A percentile compares a stretch with the other conserved stretches of the same genome.
Evolutionary conservation across 1,284 basidiomycete genomes (phyloP).

Genomic region (Boletus semigastroideus): DNA sequence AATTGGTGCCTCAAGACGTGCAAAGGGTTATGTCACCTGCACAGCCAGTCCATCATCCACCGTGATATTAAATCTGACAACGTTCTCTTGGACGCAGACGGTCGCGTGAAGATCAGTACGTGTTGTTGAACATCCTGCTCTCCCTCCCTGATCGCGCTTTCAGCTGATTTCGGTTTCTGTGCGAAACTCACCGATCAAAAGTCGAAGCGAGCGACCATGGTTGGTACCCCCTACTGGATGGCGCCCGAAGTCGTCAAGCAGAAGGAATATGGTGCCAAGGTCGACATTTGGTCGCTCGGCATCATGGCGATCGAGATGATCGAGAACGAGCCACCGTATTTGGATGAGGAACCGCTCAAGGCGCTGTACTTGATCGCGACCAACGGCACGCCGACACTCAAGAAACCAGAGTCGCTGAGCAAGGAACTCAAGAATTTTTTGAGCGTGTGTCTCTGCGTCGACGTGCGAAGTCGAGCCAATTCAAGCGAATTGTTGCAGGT

Average conservation of each 20-base stretch:
- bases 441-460: conserved; percentile 95
- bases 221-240: conserved; percentile 99
- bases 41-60: conserved; percentile 94
- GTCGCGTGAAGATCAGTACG: conserved; percentile 96
- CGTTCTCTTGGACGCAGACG: conserved; percentile 88
- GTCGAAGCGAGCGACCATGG: conserved; percentile 98
- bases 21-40: conserved; percentile 91
- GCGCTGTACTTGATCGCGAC: conserved; percentile 97
- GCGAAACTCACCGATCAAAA: conserved; percentile 98
- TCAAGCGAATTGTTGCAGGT: conserved; percentile 91
- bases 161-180: conserved; percentile 98
- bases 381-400: conserved; percentile 96
- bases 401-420: conserved; percentile 92
- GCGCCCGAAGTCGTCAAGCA: conserved; percentile 99
- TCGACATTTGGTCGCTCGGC: conserved; percentile 98
- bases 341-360: conserved; percentile 97
- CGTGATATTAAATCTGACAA: conserved; percentile 99
- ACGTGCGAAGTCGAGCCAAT: conserved; percentile 92
- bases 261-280: conserved; percentile 98
- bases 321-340: conserved; percentile 97
- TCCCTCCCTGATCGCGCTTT: conserved; percentile 4
- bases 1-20: conserved; percentile 68
- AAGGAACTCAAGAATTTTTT: conserved; percentile 94
- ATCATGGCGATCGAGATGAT: conserved; percentile 99
- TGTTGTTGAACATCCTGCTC: conserved; percentile 18